Base-by-base conservation (phyloP, 2,329 filamentous ascomycete genomes). In the Huntiella moniliformis region DNA sequence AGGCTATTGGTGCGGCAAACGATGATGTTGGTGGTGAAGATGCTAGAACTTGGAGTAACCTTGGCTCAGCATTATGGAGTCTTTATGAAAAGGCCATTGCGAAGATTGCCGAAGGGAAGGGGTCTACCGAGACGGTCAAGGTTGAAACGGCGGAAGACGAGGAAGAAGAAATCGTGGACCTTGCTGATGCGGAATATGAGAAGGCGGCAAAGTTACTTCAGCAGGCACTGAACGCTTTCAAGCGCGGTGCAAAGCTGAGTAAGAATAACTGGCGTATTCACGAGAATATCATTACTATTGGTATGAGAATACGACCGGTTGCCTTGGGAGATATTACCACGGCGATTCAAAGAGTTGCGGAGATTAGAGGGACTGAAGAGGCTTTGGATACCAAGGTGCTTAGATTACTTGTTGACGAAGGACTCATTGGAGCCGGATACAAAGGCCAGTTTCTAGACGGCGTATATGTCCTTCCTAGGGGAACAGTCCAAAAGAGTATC, bases 281-380 rank as follows among this genome's bases (percentile, higher is more conserved):
- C 88, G 84, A 93, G 58, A 98, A 98, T 55, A 80, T 96, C 12
- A 73, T 98, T 48, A 91, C 86, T 0, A 78, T 96, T 16, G 81
- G 83, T 0, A 75, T 82, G 0, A 82, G 84, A 1, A 72, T 91
- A 22, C 70, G 69, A 1, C 87, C 88, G 0, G 79, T 83, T 0
- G 75, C 80, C 1, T 77, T 85, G 56, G 60, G 67, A 0, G 85
- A 95, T 51, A 74, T 94, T 43, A 65, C 94, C 31, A 68, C 79
- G 4, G 84, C 84, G 0, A 71, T 91, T 49, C 73, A 71, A 36
- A 75, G 79, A 50, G 70, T 96, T 44, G 74, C 94, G 45, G 75
- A 80, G 17, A 74, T 96, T 35, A 77, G 83, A 36, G 70, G 77
- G 37, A 79, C 81, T 4, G 91, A 98, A 59, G 73, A 77, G 15